Conservation (phyloP, 2,329 filamentous ascomycete genomes). For the Aspergillus fumigatiaffinis region DNA sequence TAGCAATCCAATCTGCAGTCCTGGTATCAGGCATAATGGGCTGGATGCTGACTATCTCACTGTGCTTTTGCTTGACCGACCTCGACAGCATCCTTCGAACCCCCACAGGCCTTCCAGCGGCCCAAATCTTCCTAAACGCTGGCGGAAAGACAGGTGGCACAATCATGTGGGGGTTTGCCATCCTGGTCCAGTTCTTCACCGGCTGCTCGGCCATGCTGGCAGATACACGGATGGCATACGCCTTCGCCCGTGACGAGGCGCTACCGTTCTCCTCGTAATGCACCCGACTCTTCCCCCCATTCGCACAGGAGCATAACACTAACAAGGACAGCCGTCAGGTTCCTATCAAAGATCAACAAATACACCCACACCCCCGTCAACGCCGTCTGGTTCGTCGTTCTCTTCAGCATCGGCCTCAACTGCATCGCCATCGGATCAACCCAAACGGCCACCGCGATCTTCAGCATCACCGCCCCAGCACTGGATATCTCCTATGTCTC, state of each 20-base stretch:
- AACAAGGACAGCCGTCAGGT: conserved; percentile 28
- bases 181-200: conserved; percentile 63
- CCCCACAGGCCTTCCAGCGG: conserved; percentile 59
- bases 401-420: conserved; percentile 52
- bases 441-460: conserved; percentile 46
- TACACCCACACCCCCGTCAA: conserved; percentile 58
- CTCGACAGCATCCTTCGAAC: conserved; percentile 53
- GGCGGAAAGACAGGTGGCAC: conserved; percentile 55
- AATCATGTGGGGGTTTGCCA: conserved; percentile 59
- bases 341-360: conserved; percentile 51
- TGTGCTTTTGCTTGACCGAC: conserved; percentile 61
- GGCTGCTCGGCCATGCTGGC: conserved; percentile 62
- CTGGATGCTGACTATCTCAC: conserved; percentile 60
- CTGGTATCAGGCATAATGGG: conserved; percentile 57
- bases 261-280: conserved; percentile 57
- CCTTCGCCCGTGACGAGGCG: conserved; percentile 57
- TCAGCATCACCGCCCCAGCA: conserved; percentile 51
- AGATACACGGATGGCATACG: conserved; percentile 60
- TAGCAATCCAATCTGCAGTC: conserved; percentile 58
- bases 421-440: conserved; percentile 45
- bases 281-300: not conserved
- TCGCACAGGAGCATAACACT: not conserved
- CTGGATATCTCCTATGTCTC: conserved; percentile 55
- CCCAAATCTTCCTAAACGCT: conserved; percentile 58
- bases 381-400: conserved; percentile 61